Evolutionary conservation across 176 grass and related monocot genomes (phyloP), one percentile per base, ranked within the genome.

Genomic region (Tuctoria greenei): DNA sequence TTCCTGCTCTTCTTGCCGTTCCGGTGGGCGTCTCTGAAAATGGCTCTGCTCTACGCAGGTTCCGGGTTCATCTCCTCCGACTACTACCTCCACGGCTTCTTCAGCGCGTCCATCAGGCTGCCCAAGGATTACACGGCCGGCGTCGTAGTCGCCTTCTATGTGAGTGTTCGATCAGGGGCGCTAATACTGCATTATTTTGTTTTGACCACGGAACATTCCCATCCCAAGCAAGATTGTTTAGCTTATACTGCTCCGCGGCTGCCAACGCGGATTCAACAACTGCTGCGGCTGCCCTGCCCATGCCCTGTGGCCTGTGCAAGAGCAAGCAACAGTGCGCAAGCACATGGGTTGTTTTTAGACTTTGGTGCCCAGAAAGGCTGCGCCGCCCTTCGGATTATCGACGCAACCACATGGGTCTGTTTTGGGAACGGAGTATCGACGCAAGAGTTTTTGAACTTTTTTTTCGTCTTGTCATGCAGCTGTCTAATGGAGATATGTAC

Each of bases 131-230:
- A 96, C 78, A 87, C 93, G 51, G 93, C 93, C 26, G 93, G 93
- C 17, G 78, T 96, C 79, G 93, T 96, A 51, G 93, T 92, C 46
- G 93, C 93, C 61, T 96, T 96, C 87, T 96, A 96, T 23, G 93
- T 96, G 28, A 91, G 92, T 76, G 13, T 15, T 49, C 61, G 11
- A 26, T 45, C 3, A 72, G 7, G 1, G 23, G 47, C 5, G n/a
- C 69, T 25, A 23, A 16, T 38, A 21, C 17, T 9, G 25, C 41
- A 50, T 50, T 34, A 24, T 64, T 34, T 46, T 10, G 7, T 35
- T 39, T 60, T 31, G 36, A 15, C 14, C 55, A 0, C 2, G 4
- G 31, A 83, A 54, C 85, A 26, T 73, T 74, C 73, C 42, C 49
- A 4, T 1, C 67, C 41, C 46, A 77, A 66, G 4, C 59, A 14